Evolutionary conservation across 2,329 filamentous ascomycete species (phyloP), one percentile per base, ranked within the genome.

Genomic region (Emmonsiellopsis sp.): DNA sequence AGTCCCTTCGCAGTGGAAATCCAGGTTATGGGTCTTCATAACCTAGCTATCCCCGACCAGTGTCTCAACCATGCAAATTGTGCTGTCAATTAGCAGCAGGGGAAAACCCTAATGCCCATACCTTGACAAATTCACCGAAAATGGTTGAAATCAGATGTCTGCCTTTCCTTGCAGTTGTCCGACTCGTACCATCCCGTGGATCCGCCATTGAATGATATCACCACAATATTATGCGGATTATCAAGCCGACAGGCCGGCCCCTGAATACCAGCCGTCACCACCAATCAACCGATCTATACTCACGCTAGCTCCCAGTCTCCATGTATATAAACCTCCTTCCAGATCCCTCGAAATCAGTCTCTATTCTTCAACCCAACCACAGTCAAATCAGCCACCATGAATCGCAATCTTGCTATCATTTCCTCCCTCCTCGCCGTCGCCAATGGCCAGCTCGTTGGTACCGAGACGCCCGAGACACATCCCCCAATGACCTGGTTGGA

Each of bases 401-500:
- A 44, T 45, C 50, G 42, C 55, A 63, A 62, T 53, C 62, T 75
- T 60, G 65, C 71, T 57, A 61, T 77, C 55, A 68, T 72, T 58
- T 68, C 71, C 49, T 68, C 72, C 54, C 64, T 78, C 53, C 58
- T 74, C 56, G 70, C 73, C 55, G 63, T 66, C 52, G 73, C 64
- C 43, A 62, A 65, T 45, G 76, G 75, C 59, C 79, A 82, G 65
- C 69, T 76, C 62, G 74, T 65, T 54, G 79, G 78, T 67, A 69
- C 39, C 8, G 27, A 45, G 40, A 5, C 45, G 42, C 40, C 21
- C 11, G 78, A 80, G 63, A 74, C 58, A 33, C 80, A 83, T 63
- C 81, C 80, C 14, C 54, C 71, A 32, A 67, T 84, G 60, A 72
- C 66, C 54, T 81, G 78, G 75, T 70, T 75, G 55, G 72, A 71